These are phyloP conservation scores for Cichorium intybus DNA, from an alignment of 140 eudicot genomes.

Conservation along the genomic window DNA sequence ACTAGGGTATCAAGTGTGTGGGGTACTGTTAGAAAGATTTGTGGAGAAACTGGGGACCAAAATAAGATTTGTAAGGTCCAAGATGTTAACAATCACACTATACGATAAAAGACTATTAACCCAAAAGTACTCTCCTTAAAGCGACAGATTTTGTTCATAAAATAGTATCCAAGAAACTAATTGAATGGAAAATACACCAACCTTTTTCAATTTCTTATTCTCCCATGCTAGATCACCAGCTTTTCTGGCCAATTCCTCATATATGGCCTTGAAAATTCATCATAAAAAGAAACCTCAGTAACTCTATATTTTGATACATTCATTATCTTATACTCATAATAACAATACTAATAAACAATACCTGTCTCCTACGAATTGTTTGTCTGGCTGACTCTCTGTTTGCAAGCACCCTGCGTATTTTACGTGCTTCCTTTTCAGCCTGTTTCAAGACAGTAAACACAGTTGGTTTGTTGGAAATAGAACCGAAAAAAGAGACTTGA, in stretches of 20 bases:
- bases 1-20: too few species aligned
- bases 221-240: conserved; percentile 48
- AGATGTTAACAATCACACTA: neutral
- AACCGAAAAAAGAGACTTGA: too few species aligned
- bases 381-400: conserved; percentile 71
- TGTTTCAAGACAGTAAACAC: conserved; percentile 8
- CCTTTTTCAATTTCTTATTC: conserved; percentile 56
- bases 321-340: neutral
- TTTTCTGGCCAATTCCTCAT: conserved; percentile 44
- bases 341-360: neutral
- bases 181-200: conserved; percentile 1
- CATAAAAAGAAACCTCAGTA: neutral
- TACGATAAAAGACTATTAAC: neutral
- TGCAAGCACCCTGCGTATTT: conserved; percentile 49
- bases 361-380: conserved; percentile 67
- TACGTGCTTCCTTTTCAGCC: conserved; percentile 55
- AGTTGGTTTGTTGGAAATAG: too few species aligned
- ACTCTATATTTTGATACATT: neutral
- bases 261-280: conserved; percentile 40
- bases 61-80: neutral
- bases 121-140: neutral
- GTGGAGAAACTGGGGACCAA: too few species aligned
- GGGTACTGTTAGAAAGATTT: too few species aligned
- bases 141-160: neutral
- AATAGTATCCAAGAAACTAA: neutral